A percentile compares a stretch with the other conserved stretches of the same genome.
phyloP scores from a whole-genome alignment of 2,329 filamentous ascomycete species.

The Septoria petroselini region DNA sequence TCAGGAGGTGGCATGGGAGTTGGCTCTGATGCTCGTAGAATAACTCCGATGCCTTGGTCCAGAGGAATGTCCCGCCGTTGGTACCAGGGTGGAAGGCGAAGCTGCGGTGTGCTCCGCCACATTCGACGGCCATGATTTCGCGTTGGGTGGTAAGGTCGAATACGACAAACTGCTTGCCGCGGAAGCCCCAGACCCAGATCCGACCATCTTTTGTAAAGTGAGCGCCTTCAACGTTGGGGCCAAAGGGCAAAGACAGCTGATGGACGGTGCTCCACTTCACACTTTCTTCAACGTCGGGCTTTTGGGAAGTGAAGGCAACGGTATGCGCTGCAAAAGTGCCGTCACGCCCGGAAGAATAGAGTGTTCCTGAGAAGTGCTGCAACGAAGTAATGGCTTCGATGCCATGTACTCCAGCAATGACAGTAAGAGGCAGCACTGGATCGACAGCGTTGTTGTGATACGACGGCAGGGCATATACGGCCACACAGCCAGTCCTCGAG shows the following conservation, averaged over 20 bases:
- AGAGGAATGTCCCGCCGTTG: conserved; percentile 60
- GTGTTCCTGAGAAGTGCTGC: conserved; percentile 23
- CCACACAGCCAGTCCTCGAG: conserved; percentile 55
- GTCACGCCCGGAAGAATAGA: conserved; percentile 74
- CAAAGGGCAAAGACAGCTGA: conserved; percentile 66
- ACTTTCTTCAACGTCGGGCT: conserved; percentile 4
- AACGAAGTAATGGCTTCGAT: conserved; percentile 69
- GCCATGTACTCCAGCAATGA: conserved; percentile 41
- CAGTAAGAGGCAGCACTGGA: neutral
- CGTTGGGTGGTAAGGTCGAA: conserved; percentile 72
- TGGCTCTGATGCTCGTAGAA: conserved; percentile 23
- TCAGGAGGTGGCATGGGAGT: conserved; percentile 46
- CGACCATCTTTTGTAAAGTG: conserved; percentile 56
- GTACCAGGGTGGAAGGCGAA: conserved; percentile 57
- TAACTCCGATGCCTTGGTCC: conserved; percentile 61
- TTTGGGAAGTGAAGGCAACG: conserved; percentile 30
- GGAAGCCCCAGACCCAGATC: conserved; percentile 76
- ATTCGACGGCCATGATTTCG: conserved; percentile 70
- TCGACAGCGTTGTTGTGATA: neutral
- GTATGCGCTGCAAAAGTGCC: conserved; percentile 67
- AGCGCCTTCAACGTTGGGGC: conserved; percentile 71
- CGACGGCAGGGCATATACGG: conserved; percentile 34
- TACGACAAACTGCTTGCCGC: conserved; percentile 72
- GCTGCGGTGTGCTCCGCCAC: conserved; percentile 77
- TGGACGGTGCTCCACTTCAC: conserved; percentile 58